A percentile compares a stretch with the other conserved stretches of the same genome.
These are phyloP conservation scores for Leavenworthia alabamica DNA, from an alignment of 345 rosid genomes.

Conservation along the genomic window DNA sequence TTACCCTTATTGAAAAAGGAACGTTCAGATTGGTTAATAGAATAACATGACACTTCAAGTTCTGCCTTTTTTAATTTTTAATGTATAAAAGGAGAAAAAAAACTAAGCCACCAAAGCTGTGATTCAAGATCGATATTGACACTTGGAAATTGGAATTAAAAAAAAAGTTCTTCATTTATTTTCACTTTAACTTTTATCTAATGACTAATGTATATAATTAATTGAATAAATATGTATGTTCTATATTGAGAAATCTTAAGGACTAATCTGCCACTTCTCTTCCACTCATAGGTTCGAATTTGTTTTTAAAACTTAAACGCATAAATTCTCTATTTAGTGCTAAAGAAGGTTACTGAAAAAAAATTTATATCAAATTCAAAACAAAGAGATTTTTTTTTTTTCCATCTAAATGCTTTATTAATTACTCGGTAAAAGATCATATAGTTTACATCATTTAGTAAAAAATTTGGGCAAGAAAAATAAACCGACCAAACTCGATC, in stretches of 20 bases:
- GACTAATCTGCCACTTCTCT: conserved; percentile 23
- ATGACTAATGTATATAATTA: not conserved
- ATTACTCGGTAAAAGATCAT: too few relatives aligned
- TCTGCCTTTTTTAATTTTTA: not conserved
- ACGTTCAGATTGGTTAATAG: not conserved
- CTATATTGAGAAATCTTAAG: conserved; percentile 1
- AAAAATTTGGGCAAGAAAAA: too few relatives aligned
- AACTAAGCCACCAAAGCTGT: conserved; percentile 13
- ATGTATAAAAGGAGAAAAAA: not conserved
- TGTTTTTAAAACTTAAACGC: not conserved
- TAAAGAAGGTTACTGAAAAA: not conserved
- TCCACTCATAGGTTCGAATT: conserved; percentile 24
- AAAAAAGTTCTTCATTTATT: not conserved
- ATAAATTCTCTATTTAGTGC: conserved; percentile 19
- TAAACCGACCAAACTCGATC: too few relatives aligned
- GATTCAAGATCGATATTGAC: conserved; percentile 19
- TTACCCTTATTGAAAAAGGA: conserved; percentile 31
- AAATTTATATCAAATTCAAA: not conserved
- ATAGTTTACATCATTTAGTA: too few relatives aligned
- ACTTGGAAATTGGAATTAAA: conserved; percentile 8
- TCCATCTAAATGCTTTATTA: too few relatives aligned
- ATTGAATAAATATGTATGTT: not conserved
- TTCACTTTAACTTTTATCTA: not conserved
- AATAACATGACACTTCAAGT: conserved; percentile 15
- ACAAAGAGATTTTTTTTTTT: too few relatives aligned